phyloP scores from a whole-genome alignment of 192 early-diverging fungal species.

The Coemansia guatemalensis region DNA sequence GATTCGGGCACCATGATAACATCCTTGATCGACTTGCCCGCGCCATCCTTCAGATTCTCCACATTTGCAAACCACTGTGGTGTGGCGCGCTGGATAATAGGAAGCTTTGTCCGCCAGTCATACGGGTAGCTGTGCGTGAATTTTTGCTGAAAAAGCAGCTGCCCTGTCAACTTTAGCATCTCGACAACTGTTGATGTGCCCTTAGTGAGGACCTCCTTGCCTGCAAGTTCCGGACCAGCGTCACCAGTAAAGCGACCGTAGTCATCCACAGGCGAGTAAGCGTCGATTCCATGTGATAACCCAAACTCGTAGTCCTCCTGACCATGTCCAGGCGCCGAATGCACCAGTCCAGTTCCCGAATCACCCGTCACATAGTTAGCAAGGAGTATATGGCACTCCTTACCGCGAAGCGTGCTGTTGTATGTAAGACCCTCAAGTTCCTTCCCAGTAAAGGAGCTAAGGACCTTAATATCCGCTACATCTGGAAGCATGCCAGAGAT shows the following conservation, averaged over 20 bases:
- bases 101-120: conserved; percentile 82
- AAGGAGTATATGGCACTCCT: conserved; percentile 57
- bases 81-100: conserved; percentile 75
- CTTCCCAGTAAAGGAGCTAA: conserved; percentile 35
- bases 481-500: conserved; percentile 17
- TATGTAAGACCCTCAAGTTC: conserved; percentile 60
- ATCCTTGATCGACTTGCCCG: conserved; percentile 55
- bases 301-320: conserved; percentile 80
- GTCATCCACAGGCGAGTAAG: conserved; percentile 72
- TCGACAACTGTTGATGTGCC: conserved; percentile 62
- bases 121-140: conserved; percentile 79
- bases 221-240: conserved; percentile 60
- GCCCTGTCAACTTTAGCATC: conserved; percentile 38
- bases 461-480: conserved; percentile 1
- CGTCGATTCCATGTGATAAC: conserved; percentile 54
- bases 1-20: conserved; percentile 64
- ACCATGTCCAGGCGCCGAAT: conserved; percentile 80
- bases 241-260: conserved; percentile 68
- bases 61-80: conserved; percentile 85
- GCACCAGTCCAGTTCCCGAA: conserved; percentile 79
- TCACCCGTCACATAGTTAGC: conserved; percentile 68
- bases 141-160: conserved; percentile 54
- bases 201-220: conserved; percentile 59
- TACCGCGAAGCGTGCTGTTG: conserved; percentile 55
- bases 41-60: conserved; percentile 60